These are phyloP conservation scores for Prunella vulgaris DNA, from an alignment of 257 asterid genomes.

Conservation along the genomic window DNA sequence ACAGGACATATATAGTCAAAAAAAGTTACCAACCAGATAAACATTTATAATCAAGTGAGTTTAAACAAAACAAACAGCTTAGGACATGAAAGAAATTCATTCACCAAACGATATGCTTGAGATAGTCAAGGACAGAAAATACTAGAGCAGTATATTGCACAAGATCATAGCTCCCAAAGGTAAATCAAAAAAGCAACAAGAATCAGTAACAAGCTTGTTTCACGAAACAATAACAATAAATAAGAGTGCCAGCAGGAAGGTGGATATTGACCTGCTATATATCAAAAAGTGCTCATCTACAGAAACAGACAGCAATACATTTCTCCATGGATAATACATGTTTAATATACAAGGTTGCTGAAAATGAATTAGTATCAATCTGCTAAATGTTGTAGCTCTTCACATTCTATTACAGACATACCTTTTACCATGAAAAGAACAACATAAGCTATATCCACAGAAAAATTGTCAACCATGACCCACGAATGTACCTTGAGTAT, in stretches of 20 bases:
- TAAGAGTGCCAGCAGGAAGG: slow-evolving; percentile 8
- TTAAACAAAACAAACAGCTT: background rate
- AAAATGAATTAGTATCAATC: background rate
- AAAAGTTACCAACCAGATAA: background rate
- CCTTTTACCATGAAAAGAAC: background rate
- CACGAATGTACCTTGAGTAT: background rate
- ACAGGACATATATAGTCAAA: background rate
- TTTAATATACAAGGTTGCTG: background rate
- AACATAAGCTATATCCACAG: slow-evolving; percentile 4
- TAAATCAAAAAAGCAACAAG: background rate
- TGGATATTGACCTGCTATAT: background rate
- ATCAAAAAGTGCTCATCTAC: background rate
- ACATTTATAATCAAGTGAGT: slow-evolving; percentile 11
- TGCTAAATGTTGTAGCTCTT: background rate
- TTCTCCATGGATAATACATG: background rate
- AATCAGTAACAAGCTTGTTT: background rate
- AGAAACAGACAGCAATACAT: background rate
- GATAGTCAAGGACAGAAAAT: background rate
- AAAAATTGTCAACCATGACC: background rate
- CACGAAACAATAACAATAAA: background rate
- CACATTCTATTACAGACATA: background rate
- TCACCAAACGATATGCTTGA: slow-evolving; percentile 14
- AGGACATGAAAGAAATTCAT: slow-evolving; percentile 20
- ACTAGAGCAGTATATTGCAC: background rate
- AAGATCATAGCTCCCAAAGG: slow-evolving; percentile 3